Conservation (phyloP, 257 asterid species). For the Mentha longifolia region DNA sequence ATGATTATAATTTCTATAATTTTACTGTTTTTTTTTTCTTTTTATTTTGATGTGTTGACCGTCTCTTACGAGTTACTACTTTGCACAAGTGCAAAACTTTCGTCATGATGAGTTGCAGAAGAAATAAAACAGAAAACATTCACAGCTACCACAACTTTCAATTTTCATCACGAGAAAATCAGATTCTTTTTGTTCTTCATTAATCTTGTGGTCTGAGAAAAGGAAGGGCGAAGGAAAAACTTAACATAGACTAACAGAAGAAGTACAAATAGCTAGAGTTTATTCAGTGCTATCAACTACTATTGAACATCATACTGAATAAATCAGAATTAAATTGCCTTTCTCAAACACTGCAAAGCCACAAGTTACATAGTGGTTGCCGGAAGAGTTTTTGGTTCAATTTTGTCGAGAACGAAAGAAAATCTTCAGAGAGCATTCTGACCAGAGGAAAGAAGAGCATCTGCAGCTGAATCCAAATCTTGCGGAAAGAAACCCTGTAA, state of each 20-base stretch:
- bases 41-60: neutral
- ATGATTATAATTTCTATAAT: neutral
- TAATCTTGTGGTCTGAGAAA: no score
- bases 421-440: constrained; percentile 36
- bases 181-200: no score
- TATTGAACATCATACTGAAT: neutral
- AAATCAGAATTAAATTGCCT: neutral
- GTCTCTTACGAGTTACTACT: neutral
- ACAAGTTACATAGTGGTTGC: neutral
- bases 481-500: constrained; percentile 86
- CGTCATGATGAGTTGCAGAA: neutral
- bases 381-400: neutral
- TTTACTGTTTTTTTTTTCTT: neutral
- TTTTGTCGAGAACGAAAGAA: neutral
- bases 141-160: neutral
- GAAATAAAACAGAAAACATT: neutral
- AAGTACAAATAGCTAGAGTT: neutral
- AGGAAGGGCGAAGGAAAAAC: no score
- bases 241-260: no score
- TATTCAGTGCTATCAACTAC: neutral
- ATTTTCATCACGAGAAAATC: neutral
- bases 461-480: constrained; percentile 84
- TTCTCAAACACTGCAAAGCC: neutral
- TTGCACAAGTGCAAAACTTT: neutral
- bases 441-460: constrained; percentile 67